Conservation (phyloP, 257 asterid genomes). For the Phtheirospermum japonicum region DNA sequence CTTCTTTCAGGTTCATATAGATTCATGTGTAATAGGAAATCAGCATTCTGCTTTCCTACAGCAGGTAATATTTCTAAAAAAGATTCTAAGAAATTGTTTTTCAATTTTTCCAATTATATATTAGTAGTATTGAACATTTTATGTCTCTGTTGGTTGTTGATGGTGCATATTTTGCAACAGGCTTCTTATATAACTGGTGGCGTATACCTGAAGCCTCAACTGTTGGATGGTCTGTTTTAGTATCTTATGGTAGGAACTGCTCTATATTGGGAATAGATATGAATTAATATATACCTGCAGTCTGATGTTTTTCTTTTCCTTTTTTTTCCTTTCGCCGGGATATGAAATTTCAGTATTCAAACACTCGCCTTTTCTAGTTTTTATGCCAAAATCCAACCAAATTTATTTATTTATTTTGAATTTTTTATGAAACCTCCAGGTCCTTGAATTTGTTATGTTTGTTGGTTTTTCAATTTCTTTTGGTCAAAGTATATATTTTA, state of each 20-base stretch:
- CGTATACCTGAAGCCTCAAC: conserved; percentile 83
- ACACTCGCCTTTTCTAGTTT: neutral
- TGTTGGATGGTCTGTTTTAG: conserved; percentile 74
- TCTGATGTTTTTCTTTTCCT: conserved; percentile 4
- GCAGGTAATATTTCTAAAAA: conserved; percentile 54
- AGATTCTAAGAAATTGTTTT: conserved; percentile 19
- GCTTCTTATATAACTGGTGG: conserved; percentile 91
- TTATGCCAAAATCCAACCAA: neutral
- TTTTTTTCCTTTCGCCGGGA: too few relatives aligned
- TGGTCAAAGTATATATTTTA: neutral
- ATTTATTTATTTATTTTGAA: conserved; percentile 3
- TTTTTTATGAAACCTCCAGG: neutral
- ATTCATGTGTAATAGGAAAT: conserved; percentile 79
- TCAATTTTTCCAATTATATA: neutral
- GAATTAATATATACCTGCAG: neutral
- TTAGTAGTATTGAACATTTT: neutral
- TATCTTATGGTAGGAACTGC: conserved; percentile 60
- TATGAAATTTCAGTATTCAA: conserved; percentile 3
- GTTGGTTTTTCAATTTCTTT: neutral
- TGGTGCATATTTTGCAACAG: conserved; percentile 41
- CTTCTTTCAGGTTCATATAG: conserved; percentile 73
- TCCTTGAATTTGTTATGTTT: neutral
- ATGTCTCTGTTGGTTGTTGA: conserved; percentile 26
- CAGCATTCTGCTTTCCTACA: conserved; percentile 93
- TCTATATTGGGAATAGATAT: conserved; percentile 19